Percentiles rank a stretch among this genome's conserved stretches.
Evolutionary conservation across 306 rosid genomes (phyloP).

Genomic region (Quercus rubra): DNA sequence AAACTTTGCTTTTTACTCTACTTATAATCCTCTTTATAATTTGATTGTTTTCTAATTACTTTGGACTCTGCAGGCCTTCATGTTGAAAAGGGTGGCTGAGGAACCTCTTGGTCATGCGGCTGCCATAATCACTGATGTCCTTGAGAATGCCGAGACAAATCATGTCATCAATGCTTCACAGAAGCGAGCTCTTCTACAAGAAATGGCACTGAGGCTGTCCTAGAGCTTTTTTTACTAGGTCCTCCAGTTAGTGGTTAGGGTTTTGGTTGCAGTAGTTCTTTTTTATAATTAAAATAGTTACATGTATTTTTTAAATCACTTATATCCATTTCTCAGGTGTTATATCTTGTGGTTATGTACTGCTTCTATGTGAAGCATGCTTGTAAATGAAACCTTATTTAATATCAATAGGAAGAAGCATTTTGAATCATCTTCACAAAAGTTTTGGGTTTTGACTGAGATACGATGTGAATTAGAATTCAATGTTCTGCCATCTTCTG

Average conservation of each 20-base stretch:
- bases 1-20: neutral
- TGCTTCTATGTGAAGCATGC: constrained; percentile 45
- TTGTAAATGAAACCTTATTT: constrained; percentile 57
- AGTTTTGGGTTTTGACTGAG: neutral
- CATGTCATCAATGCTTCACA: constrained; percentile 82
- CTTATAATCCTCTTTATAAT: neutral
- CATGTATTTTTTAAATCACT: constrained; percentile 19
- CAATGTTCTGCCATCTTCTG: neutral
- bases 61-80: constrained; percentile 65
- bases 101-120: constrained; percentile 99
- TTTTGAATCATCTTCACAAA: constrained; percentile 9
- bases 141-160: constrained; percentile 88
- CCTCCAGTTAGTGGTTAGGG: constrained; percentile 28
- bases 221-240: constrained; percentile 25
- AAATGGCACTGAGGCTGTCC: constrained; percentile 87
- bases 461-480: neutral
- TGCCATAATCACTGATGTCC: constrained; percentile 88
- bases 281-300: neutral
- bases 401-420: constrained; percentile 38
- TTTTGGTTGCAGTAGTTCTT: constrained; percentile 36
- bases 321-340: constrained; percentile 29
- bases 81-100: constrained; percentile 88
- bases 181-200: constrained; percentile 94
- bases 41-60: constrained; percentile 8
- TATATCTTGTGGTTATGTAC: constrained; percentile 21